A percentile compares a stretch with the other conserved stretches of the same genome.
phyloP scores from a whole-genome alignment of 805 yeast species.

The Monosporozyma servazzii region DNA sequence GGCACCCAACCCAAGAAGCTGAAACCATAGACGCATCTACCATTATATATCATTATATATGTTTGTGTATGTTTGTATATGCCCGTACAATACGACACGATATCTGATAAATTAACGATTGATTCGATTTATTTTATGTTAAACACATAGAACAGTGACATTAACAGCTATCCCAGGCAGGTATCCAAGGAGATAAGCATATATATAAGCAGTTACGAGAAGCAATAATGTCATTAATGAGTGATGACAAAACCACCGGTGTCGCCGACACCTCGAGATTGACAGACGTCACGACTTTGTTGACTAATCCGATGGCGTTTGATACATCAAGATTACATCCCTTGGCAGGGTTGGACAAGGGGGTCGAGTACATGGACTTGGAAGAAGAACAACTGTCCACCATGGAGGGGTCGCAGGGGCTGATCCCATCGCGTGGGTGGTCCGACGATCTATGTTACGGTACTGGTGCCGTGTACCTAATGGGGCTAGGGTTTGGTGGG shows the following conservation, averaged over 20 bases:
- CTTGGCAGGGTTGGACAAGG: constrained; percentile 82
- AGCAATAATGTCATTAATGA: background rate
- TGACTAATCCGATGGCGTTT: constrained; percentile 47
- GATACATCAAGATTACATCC: constrained; percentile 79
- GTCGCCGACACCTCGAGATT: constrained; percentile 1
- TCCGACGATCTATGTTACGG: constrained; percentile 96
- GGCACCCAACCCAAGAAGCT: no score
- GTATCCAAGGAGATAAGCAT: no score
- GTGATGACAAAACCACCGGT: background rate
- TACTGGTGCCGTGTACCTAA: constrained; percentile 84
- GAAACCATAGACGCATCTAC: no score
- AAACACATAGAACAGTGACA: no score
- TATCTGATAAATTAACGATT: no score
- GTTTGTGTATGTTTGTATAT: no score
- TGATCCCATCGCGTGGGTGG: constrained; percentile 96
- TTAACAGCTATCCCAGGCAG: no score
- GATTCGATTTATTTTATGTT: no score
- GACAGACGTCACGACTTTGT: constrained; percentile 50
- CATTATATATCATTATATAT: no score
- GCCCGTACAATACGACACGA: no score
- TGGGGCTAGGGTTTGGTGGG: constrained; percentile 87
- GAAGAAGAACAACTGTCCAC: constrained; percentile 71
- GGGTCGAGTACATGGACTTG: constrained; percentile 80
- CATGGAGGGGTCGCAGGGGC: constrained; percentile 82
- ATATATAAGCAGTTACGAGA: constrained; percentile 21